A percentile compares a stretch with the other conserved stretches of the same genome.
Conservation (phyloP, 1,284 basidiomycete genomes). For the Leccinum subrobustum region DNA sequence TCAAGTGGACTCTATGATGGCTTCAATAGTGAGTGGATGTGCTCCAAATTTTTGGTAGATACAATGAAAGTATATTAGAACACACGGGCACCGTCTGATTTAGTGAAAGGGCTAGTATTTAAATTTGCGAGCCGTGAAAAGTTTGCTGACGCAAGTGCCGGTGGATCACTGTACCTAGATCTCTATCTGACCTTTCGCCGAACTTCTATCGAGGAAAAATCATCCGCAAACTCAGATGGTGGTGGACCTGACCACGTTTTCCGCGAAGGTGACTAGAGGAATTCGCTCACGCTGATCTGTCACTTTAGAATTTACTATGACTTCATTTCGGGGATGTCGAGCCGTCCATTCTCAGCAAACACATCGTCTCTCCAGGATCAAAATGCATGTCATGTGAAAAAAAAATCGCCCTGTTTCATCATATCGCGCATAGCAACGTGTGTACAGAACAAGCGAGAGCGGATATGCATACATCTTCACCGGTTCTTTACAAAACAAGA, state of each 20-base stretch:
- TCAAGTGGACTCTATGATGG: too few relatives aligned
- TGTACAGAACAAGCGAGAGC: background rate
- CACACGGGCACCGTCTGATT: too few relatives aligned
- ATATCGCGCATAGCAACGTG: background rate
- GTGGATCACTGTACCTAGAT: background rate
- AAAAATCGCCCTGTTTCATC: slow-evolving; percentile 20
- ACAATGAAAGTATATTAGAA: too few relatives aligned
- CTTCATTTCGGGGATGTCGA: background rate
- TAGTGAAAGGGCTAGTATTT: background rate
- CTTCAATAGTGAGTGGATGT: too few relatives aligned
- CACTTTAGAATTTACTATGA: background rate
- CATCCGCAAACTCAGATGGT: background rate
- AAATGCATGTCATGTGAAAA: background rate
- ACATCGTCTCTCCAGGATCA: background rate
- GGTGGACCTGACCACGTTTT: background rate
- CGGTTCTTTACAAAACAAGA: slow-evolving; percentile 13
- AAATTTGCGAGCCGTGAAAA: background rate
- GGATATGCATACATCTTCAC: slow-evolving; percentile 9
- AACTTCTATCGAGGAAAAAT: background rate
- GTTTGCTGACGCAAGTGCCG: too few relatives aligned
- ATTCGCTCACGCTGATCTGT: background rate
- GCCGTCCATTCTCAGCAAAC: background rate
- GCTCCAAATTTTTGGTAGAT: too few relatives aligned
- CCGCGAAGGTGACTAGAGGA: background rate
- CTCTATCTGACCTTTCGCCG: background rate